Evolutionary conservation across 2,329 filamentous ascomycete species (phyloP).

Genomic region (Alternaria rosae): DNA sequence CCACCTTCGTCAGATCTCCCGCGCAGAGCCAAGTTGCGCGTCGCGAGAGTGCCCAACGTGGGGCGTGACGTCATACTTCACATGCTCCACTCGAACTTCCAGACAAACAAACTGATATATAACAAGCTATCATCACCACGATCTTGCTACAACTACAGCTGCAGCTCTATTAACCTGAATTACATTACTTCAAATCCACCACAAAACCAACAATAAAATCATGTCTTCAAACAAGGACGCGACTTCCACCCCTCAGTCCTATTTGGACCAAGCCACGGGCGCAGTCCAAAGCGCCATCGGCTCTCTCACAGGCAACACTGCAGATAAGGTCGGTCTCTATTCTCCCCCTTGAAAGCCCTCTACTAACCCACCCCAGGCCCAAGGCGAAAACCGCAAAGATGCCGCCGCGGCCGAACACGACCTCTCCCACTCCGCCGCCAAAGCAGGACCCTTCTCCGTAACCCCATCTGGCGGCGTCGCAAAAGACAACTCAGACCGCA

Average conservation of each 20-base stretch:
- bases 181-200: not conserved
- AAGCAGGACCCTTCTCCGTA: constrained; percentile 75
- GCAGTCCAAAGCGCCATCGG: constrained; percentile 76
- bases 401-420: constrained; percentile 73
- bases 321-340: constrained; percentile 63
- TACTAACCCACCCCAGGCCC: constrained; percentile 51
- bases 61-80: constrained; percentile 20
- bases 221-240: constrained; percentile 59
- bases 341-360: not conserved
- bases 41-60: constrained; percentile 7
- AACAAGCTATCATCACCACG: not conserved
- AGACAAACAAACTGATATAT: constrained; percentile 10
- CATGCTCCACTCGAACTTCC: constrained; percentile 1
- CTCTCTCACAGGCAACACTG: constrained; percentile 73
- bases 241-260: constrained; percentile 79
- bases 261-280: constrained; percentile 70
- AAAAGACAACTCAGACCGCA: constrained; percentile 75
- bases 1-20: constrained; percentile 16
- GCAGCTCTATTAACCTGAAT: not conserved
- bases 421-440: constrained; percentile 76
- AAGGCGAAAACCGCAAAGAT: constrained; percentile 71
- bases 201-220: constrained; percentile 27
- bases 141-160: not conserved
- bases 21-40: constrained; percentile 7
- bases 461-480: constrained; percentile 74